Percentiles rank a stretch among this genome's conserved stretches.
Evolutionary conservation across 2,329 filamentous ascomycete species (phyloP).

Genomic region (Juglanconis juglandina): DNA sequence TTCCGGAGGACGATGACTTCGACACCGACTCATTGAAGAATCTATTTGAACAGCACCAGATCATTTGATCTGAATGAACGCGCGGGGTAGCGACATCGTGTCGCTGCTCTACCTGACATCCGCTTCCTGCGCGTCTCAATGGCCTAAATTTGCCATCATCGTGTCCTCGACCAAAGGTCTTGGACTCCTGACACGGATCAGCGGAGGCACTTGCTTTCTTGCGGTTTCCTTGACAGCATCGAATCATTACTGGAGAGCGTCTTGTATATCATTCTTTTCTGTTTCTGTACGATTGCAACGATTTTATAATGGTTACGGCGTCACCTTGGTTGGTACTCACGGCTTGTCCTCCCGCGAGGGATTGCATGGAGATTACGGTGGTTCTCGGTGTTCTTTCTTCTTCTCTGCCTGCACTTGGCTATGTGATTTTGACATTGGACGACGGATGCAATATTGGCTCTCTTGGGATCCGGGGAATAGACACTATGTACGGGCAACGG

Average conservation of each 20-base stretch:
- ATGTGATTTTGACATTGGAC: too few relatives aligned
- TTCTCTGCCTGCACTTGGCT: too few relatives aligned
- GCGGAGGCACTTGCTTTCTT: neutral
- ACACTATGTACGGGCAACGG: too few relatives aligned
- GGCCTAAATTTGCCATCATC: neutral
- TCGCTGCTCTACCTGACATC: too few relatives aligned
- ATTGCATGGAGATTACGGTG: neutral
- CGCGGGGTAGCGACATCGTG: too few relatives aligned
- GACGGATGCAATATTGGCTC: too few relatives aligned
- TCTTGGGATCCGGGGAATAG: too few relatives aligned
- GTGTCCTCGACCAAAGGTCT: neutral
- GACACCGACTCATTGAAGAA: constrained; percentile 50
- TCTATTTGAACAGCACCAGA: constrained; percentile 50
- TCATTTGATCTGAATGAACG: constrained; percentile 39
- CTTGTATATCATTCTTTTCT: neutral
- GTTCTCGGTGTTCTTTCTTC: neutral
- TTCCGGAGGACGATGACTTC: constrained; percentile 66
- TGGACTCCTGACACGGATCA: neutral
- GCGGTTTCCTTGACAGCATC: neutral
- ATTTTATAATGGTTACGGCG: neutral
- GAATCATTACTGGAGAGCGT: neutral
- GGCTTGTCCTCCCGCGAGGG: neutral
- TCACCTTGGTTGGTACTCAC: neutral
- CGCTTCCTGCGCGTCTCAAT: too few relatives aligned
- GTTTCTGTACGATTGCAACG: neutral